Evolutionary conservation across 2,329 filamentous ascomycete species (phyloP).

Genomic region (Botrytis hyacinthi): DNA sequence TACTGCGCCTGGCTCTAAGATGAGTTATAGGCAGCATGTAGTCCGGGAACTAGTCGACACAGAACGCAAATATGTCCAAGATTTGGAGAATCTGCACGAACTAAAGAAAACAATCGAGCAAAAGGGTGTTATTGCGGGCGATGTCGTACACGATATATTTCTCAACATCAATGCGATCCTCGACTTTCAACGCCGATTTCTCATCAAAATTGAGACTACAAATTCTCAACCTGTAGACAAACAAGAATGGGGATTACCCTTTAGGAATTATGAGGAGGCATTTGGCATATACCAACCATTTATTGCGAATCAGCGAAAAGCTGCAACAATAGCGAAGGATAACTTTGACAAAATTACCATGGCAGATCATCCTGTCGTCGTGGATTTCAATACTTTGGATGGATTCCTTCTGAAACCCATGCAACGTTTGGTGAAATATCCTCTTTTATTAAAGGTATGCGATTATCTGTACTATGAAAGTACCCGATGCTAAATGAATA

Average conservation of each 20-base stretch:
- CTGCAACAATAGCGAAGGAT: conserved; percentile 76
- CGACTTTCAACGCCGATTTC: conserved; percentile 90
- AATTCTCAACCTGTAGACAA: conserved; percentile 73
- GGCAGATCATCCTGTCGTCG: conserved; percentile 75
- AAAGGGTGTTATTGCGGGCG: conserved; percentile 81
- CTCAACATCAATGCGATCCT: conserved; percentile 92
- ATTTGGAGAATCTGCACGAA: conserved; percentile 89
- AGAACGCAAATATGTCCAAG: conserved; percentile 96
- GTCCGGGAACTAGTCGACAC: conserved; percentile 90
- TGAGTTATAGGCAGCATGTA: conserved; percentile 79
- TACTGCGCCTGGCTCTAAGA: conserved; percentile 55
- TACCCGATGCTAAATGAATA: conserved; percentile 40
- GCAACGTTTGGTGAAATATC: conserved; percentile 93
- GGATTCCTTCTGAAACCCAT: conserved; percentile 96
- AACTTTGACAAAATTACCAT: conserved; percentile 83
- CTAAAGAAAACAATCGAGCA: conserved; percentile 89
- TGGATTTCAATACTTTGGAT: conserved; percentile 82
- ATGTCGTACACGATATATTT: conserved; percentile 91
- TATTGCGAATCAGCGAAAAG: conserved; percentile 93
- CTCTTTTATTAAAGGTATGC: conserved; percentile 75
- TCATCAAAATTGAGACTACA: conserved; percentile 94
- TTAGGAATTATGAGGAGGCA: conserved; percentile 77
- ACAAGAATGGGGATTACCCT: conserved; percentile 95
- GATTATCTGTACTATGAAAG: background rate
- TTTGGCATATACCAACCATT: conserved; percentile 96